These are phyloP conservation scores for Cyberlindnera galapagoensis DNA, from an alignment of 805 yeast species.

Conservation along the genomic window DNA sequence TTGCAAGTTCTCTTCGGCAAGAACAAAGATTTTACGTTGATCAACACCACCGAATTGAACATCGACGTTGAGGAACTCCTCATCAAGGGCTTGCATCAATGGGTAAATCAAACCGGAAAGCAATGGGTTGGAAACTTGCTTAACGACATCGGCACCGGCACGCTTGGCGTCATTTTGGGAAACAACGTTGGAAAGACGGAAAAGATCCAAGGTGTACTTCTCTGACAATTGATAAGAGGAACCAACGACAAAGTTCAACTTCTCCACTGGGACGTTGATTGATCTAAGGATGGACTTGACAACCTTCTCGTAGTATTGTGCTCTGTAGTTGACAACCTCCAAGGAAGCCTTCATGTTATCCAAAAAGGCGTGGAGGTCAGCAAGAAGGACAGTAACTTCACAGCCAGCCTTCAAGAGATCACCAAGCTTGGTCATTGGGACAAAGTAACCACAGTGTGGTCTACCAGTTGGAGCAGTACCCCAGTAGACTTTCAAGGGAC, in stretches of 20 bases:
- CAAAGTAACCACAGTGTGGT: conserved; percentile 98
- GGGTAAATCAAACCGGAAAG: conserved; percentile 94
- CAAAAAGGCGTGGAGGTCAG: conserved; percentile 93
- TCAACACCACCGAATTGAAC: conserved; percentile 99
- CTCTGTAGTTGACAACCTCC: conserved; percentile 84
- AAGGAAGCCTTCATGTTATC: conserved; percentile 98
- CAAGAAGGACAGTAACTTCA: conserved; percentile 84
- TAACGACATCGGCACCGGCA: conserved; percentile 99
- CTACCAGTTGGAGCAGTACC: conserved; percentile 99
- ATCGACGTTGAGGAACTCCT: conserved; percentile 80
- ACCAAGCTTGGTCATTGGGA: conserved; percentile 94
- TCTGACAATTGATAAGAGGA: conserved; percentile 79
- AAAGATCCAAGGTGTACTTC: conserved; percentile 83
- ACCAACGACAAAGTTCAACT: conserved; percentile 77
- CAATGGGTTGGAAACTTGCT: conserved; percentile 92
- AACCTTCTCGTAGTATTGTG: conserved; percentile 77
- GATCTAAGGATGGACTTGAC: conserved; percentile 82
- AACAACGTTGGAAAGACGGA: conserved; percentile 75
- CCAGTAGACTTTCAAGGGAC: conserved; percentile 89
- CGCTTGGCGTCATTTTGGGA: conserved; percentile 95
- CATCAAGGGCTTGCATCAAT: conserved; percentile 97
- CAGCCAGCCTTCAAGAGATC: conserved; percentile 94
- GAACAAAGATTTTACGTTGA: conserved; percentile 94
- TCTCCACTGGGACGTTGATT: conserved; percentile 88
- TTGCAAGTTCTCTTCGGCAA: conserved; percentile 92